A percentile compares a stretch with the other conserved stretches of the same genome.
These are phyloP conservation scores for Mycena maculata DNA, from an alignment of 768 basidiomycete species.

Conservation along the genomic window DNA sequence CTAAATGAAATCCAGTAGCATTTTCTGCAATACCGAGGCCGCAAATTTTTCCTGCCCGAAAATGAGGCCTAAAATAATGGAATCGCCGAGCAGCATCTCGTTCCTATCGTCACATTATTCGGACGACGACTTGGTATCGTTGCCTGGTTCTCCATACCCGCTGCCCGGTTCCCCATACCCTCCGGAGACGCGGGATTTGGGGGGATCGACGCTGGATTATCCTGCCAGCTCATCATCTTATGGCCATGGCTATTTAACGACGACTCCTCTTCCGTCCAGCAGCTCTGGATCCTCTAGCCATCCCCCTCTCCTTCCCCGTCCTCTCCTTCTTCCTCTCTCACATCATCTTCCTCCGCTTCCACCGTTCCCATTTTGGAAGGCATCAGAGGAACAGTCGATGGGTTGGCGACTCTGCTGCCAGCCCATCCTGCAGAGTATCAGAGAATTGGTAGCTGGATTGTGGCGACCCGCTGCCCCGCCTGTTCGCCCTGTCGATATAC, in stretches of 20 bases:
- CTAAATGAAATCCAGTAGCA: too few relatives aligned
- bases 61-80: too few relatives aligned
- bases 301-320: conserved; percentile 49
- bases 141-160: too few relatives aligned
- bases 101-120: conserved; percentile 76
- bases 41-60: too few relatives aligned
- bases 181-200: conserved; percentile 8
- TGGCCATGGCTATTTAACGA: conserved; percentile 38
- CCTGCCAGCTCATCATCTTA: conserved; percentile 51
- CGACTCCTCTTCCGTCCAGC: conserved; percentile 37
- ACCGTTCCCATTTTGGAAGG: conserved; percentile 40
- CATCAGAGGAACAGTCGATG: conserved; percentile 67
- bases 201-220: conserved; percentile 34
- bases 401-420: conserved; percentile 56
- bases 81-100: conserved; percentile 56
- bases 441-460: conserved; percentile 68
- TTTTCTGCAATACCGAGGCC: too few relatives aligned
- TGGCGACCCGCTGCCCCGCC: too few relatives aligned
- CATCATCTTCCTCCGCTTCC: conserved; percentile 30
- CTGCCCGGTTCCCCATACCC: conserved; percentile 36
- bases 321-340: conserved; percentile 48
- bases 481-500: too few relatives aligned
- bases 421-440: conserved; percentile 32
- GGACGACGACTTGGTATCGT: conserved; percentile 69
- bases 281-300: conserved; percentile 28